phyloP scores from a whole-genome alignment of 2,329 filamentous ascomycete genomes.

The Blastomyces parvus region DNA sequence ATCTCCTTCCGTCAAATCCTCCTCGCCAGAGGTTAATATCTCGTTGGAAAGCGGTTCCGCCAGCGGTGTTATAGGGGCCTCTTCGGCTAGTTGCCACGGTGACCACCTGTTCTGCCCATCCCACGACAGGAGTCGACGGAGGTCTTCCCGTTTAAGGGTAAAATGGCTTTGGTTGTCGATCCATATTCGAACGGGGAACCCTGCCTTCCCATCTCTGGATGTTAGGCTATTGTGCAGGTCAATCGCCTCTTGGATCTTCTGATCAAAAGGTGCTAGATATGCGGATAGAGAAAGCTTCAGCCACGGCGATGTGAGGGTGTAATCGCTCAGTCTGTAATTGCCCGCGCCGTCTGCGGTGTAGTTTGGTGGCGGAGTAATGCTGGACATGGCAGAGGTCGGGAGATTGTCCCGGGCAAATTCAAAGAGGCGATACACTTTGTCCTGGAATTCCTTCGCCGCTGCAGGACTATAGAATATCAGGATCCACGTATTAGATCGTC shows the following conservation, averaged over 20 bases:
- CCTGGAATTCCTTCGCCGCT: constrained; percentile 18
- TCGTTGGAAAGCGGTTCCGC: constrained; percentile 9
- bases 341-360: constrained; percentile 6
- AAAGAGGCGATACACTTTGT: constrained; percentile 13
- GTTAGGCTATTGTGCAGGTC: constrained; percentile 13
- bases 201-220: not conserved
- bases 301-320: constrained; percentile 17
- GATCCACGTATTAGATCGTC: constrained; percentile 17
- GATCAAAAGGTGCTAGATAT: constrained; percentile 15
- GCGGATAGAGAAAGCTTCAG: constrained; percentile 14
- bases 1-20: constrained; percentile 13
- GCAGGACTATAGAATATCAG: constrained; percentile 17
- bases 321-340: constrained; percentile 14
- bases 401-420: constrained; percentile 13
- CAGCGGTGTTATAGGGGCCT: constrained; percentile 12
- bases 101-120: constrained; percentile 15
- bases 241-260: constrained; percentile 13
- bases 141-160: constrained; percentile 6
- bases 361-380: constrained; percentile 13
- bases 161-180: constrained; percentile 8
- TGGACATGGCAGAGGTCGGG: constrained; percentile 10
- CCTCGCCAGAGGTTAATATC: constrained; percentile 10
- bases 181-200: constrained; percentile 16
- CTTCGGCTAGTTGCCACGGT: constrained; percentile 15
- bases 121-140: constrained; percentile 14